Base-by-base conservation (phyloP, 1,139 yeast genomes). In the Hansenula sp. region DNA sequence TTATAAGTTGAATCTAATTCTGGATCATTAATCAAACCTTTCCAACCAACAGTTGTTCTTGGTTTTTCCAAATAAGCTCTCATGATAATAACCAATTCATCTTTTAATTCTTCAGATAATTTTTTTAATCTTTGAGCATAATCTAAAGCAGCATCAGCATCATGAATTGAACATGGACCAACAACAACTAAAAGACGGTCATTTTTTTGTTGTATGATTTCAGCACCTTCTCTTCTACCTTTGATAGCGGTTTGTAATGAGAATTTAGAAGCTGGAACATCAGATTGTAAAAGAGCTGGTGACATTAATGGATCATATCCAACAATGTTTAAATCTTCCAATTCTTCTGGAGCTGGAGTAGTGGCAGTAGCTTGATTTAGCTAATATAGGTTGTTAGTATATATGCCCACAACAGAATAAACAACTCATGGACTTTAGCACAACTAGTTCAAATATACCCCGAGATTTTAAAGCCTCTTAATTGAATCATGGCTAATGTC, bases 41-140 rank as follows among this genome's bases (percentile, higher is more conserved):
- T 92, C 98, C 98, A 92, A 50, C 98, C 98, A 41, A 92, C 97
- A 26, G 97, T 92, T 48, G 98, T 92, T 71, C 98, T 82, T 59
- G 98, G 98, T 68, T 92, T 92, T 67, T 92, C 98, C 56, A 92
- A 75, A 75, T 92, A 92, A 14, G 97, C 97, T 68, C 97, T 81
- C 97, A 92, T 92, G 52, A 92, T 76, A 46, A 92, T 77, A 39
- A 84, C 82, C 49, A 92, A 71, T 52, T 92, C 97, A 42, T 73
- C 77, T 45, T 77, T 64, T 49, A 86, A 74, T 65, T 86, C 87
- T 38, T 77, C 82, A 34, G 89, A 71, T 47, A 84, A 67, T 47
- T 71, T 71, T 61, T 79, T 75, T 52, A 92, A 73, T 53, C 85
- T 74, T 29, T 64, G 65, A 44, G 95, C 96, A 66, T 92, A 92